phyloP scores from a whole-genome alignment of 1,284 basidiomycete species.

The Leccinum subfulvum region DNA sequence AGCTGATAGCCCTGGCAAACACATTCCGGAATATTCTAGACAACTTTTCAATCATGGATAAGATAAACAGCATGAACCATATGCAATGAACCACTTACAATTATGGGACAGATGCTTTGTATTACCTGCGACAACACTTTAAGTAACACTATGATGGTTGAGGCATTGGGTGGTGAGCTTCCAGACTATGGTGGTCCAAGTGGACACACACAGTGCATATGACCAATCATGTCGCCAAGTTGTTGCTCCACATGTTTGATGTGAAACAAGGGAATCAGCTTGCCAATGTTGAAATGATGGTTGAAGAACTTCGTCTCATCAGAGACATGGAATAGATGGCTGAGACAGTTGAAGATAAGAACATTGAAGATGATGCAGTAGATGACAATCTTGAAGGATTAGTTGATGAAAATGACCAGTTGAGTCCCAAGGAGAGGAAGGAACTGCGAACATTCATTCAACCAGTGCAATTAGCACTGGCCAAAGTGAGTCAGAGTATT shows the following conservation, averaged over 20 bases:
- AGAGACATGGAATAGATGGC: not conserved
- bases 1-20: not conserved
- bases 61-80: not conserved
- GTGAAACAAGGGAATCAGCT: not conserved
- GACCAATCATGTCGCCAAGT: not conserved
- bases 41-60: not conserved
- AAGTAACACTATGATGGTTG: not conserved
- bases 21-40: not conserved
- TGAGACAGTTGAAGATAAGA: not conserved
- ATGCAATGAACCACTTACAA: not conserved
- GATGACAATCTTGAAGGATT: not conserved
- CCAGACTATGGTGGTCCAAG: not conserved
- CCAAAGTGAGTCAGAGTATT: not conserved
- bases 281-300: not conserved
- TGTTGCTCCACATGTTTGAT: not conserved
- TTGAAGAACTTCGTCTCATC: not conserved
- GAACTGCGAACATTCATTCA: not conserved
- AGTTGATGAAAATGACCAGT: not conserved
- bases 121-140: not conserved
- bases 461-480: not conserved
- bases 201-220: not conserved
- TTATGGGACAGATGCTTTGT: not conserved
- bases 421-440: not conserved
- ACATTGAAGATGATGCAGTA: not conserved
- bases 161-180: not conserved